Base-by-base conservation (phyloP, 352 stramenopile species). In the Albugo candida region DNA sequence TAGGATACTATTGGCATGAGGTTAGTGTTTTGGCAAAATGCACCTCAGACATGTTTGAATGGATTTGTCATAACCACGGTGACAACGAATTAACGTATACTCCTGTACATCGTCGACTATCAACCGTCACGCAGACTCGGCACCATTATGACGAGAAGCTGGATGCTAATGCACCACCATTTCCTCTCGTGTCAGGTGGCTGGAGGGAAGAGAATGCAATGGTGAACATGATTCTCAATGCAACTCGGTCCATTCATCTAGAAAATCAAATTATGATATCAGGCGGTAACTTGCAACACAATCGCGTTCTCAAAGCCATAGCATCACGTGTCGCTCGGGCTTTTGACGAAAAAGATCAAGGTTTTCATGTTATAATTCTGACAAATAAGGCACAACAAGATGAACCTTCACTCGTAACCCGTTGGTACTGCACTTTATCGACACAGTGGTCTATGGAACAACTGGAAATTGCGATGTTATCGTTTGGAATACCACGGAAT, bases 251-350 rank as follows among this genome's bases (percentile, higher is more conserved):
- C 0, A 58, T 83, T 14, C 73, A 86, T 21, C 58, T 86, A 21
- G 73, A 86, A 52, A 86, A 80, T 47, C 73, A 86, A 67, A 83
- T 86, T 47, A 58, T 86, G 45, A 82, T 86, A 47, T 82, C 73
- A 5, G 73, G 73, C 6, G 73, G 70, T 17, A 67, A 48, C 1
- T 38, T 81, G 18, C 73, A 86, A 58, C 70, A 81, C 59, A 86
- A 86, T 50, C 68, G 73, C 16, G 69, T 86, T 17, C 80, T 63
- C 21, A 64, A 68, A 27, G 70, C 73, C 10, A 65, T 86, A 35
- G 64, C 81, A 5, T 49, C 59, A 20, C 67, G 73, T 37, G 70
- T 81, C 21, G 57, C 51, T 24, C 55, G 61, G 34, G 67, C 71
- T 19, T 31, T 10, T 31, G 45, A 67, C 20, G 54, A 36, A 14